These are phyloP conservation scores for Fusarium napiforme DNA, from an alignment of 2,329 filamentous ascomycete species.

Conservation along the genomic window DNA sequence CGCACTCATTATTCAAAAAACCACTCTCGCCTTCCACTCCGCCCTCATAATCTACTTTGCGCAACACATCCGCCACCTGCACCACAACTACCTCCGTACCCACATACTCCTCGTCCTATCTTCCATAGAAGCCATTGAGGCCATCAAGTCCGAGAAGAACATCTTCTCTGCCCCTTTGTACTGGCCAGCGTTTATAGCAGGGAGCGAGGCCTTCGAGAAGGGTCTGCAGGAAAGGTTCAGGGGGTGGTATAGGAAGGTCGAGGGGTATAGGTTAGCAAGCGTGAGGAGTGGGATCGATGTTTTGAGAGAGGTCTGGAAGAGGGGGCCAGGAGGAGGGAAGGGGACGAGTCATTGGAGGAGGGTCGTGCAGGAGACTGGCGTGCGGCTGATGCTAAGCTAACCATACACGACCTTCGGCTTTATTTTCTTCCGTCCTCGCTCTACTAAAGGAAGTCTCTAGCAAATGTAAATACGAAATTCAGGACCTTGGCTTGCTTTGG, in stretches of 20 bases:
- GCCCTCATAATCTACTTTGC: neutral
- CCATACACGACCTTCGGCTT: neutral
- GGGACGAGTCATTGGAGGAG: neutral
- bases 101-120: neutral
- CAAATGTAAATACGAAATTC: too few relatives aligned
- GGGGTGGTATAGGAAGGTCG: neutral
- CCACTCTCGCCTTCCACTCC: neutral
- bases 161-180: neutral
- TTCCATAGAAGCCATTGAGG: neutral
- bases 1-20: neutral
- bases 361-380: neutral
- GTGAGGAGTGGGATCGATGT: neutral
- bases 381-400: neutral
- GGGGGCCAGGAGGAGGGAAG: neutral
- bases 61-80: neutral
- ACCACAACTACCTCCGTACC: neutral
- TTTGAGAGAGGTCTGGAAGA: neutral
- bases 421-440: too few relatives aligned
- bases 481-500: too few relatives aligned
- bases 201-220: neutral
- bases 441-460: too few relatives aligned
- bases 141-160: neutral
- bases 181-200: neutral
- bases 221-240: neutral
- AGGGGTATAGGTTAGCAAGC: neutral